Percentiles rank a stretch among this genome's conserved stretches.
Conservation (phyloP, 1,139 yeast genomes). For the Hemisphaericaspora subhashii region DNA sequence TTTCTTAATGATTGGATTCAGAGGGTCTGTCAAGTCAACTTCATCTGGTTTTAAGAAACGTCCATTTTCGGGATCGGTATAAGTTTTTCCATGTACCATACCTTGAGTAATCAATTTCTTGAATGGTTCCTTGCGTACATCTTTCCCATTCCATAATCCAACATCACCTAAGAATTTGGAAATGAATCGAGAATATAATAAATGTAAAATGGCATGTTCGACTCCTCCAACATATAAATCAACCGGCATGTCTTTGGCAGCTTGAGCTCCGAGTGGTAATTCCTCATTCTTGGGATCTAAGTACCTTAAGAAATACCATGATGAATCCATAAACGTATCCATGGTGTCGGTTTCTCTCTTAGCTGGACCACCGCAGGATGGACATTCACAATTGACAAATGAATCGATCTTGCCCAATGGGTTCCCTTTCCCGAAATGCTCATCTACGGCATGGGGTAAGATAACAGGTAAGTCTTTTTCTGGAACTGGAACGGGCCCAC, state of each 20-base stretch:
- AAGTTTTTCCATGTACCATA: conserved; percentile 95
- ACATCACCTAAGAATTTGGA: conserved; percentile 71
- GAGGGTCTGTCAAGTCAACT: conserved; percentile 37
- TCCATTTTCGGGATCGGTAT: conserved; percentile 67
- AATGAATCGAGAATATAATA: conserved; percentile 80
- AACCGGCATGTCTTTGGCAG: conserved; percentile 68
- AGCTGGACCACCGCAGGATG: conserved; percentile 69
- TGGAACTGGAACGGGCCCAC: conserved; percentile 93
- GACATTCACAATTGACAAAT: conserved; percentile 78
- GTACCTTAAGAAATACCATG: conserved; percentile 92
- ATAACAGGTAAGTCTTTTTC: conserved; percentile 79
- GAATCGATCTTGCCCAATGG: conserved; percentile 68
- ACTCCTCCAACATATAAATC: conserved; percentile 93
- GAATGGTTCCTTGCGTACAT: conserved; percentile 72
- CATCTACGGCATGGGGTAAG: conserved; percentile 57
- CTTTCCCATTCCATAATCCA: conserved; percentile 49
- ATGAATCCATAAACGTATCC: conserved; percentile 98
- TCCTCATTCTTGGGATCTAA: conserved; percentile 65
- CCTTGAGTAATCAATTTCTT: conserved; percentile 85
- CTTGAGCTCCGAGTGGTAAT: conserved; percentile 55
- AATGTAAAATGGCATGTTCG: conserved; percentile 92
- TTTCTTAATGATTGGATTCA: conserved; percentile 44
- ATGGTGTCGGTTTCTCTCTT: conserved; percentile 93
- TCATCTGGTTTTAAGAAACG: conserved; percentile 79
- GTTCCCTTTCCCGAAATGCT: conserved; percentile 56